These are phyloP conservation scores for Didymella arachidicola DNA, from an alignment of 2,329 filamentous ascomycete species.

Conservation along the genomic window DNA sequence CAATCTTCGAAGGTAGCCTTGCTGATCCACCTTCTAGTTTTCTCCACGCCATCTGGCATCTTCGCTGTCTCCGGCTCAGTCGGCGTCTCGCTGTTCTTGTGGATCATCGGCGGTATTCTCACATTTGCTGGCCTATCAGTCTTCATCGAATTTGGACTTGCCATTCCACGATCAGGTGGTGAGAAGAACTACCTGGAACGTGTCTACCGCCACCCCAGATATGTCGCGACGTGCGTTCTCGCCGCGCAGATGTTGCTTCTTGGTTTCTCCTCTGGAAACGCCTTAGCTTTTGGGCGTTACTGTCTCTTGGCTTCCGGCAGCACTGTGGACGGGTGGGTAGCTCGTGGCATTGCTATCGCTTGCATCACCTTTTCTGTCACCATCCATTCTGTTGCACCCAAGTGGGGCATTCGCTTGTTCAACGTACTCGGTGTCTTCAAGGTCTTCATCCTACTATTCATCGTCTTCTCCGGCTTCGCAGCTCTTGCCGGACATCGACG, in stretches of 20 bases:
- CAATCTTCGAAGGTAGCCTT: background rate
- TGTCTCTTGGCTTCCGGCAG: slow-evolving; percentile 63
- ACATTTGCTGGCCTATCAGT: slow-evolving; percentile 67
- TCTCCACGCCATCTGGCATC: slow-evolving; percentile 66
- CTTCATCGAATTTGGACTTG: slow-evolving; percentile 69
- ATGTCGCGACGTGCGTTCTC: slow-evolving; percentile 66
- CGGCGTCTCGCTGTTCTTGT: slow-evolving; percentile 62
- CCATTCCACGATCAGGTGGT: slow-evolving; percentile 68
- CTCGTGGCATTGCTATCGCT: slow-evolving; percentile 60
- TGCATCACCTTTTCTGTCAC: slow-evolving; percentile 62
- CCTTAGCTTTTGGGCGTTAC: slow-evolving; percentile 66
- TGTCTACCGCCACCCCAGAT: slow-evolving; percentile 66
- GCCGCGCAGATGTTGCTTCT: slow-evolving; percentile 69
- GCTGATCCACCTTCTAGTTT: slow-evolving; percentile 46
- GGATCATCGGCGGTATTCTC: slow-evolving; percentile 62
- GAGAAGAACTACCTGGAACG: slow-evolving; percentile 73
- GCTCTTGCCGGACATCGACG: slow-evolving; percentile 45
- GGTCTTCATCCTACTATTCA: slow-evolving; percentile 65
- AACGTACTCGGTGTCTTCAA: slow-evolving; percentile 69
- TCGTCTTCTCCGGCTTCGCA: slow-evolving; percentile 64
- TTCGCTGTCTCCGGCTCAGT: slow-evolving; percentile 64
- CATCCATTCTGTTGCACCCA: slow-evolving; percentile 62
- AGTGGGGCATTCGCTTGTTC: slow-evolving; percentile 66
- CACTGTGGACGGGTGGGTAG: slow-evolving; percentile 61
- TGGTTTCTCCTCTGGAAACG: slow-evolving; percentile 67